phyloP scores from a whole-genome alignment of 2,329 filamentous ascomycete genomes.

The Nemania sp. region DNA sequence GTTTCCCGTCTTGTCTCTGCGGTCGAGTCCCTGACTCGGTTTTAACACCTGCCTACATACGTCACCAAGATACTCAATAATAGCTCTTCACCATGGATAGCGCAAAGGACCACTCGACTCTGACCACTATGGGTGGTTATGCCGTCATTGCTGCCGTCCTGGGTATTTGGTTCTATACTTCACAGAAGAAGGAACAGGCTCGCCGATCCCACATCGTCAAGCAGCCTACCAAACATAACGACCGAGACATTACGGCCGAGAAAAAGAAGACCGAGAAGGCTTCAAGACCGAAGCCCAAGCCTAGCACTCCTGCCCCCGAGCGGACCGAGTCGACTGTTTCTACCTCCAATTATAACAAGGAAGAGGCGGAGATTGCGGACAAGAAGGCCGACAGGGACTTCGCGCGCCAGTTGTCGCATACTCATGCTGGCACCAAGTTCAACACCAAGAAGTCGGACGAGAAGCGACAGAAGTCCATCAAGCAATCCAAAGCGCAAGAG shows the following conservation, averaged over 20 bases:
- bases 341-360: conserved; percentile 44
- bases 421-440: conserved; percentile 70
- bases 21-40: too few species aligned
- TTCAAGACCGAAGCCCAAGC: conserved; percentile 42
- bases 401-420: conserved; percentile 70
- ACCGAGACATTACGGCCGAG: conserved; percentile 36
- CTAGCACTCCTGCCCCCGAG: conserved; percentile 34
- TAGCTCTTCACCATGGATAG: conserved; percentile 33
- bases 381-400: conserved; percentile 66
- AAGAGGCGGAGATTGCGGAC: conserved; percentile 62
- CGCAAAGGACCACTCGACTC: conserved; percentile 32
- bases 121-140: conserved; percentile 44
- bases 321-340: conserved; percentile 28
- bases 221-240: conserved; percentile 31
- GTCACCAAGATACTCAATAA: neutral
- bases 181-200: conserved; percentile 26
- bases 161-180: conserved; percentile 37
- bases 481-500: conserved; percentile 66
- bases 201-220: conserved; percentile 29
- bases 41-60: neutral
- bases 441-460: conserved; percentile 57
- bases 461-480: conserved; percentile 70
- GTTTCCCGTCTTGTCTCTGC: conserved; percentile 7
- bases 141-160: conserved; percentile 38
- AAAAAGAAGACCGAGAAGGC: conserved; percentile 46